Evolutionary conservation across 306 rosid species (phyloP), one percentile per base, ranked within the genome.

Genomic region (Heteromeles arbutifolia): DNA sequence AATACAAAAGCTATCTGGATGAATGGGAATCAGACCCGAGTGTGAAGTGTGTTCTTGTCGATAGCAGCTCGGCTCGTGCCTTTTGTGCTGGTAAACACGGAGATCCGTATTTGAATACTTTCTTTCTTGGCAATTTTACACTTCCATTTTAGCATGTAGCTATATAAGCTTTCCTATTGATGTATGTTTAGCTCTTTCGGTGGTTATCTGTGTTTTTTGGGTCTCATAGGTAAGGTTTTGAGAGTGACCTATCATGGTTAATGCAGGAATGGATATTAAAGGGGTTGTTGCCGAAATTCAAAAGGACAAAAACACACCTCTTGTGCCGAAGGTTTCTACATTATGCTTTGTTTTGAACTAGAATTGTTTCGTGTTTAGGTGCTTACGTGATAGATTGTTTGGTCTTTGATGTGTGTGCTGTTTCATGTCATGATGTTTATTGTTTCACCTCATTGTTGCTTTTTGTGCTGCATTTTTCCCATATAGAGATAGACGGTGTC

Each of bases 261-360:
- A 83, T 95, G 98, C 97, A 90, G 99, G 99, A 83, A 95, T 92
- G 98, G 99, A 95, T 92, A 92, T 92, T 88, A 95, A 95, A 90
- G 98, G 99, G 88, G 97, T 95, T 89, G 99, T 88, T 74, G 98
- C 99, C 69, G 99, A 95, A 87, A 92, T 95, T 74, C 97, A 79
- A 81, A 90, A 87, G 96, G 97, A 96, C 90, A 88, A 84, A 87
- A 84, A 68, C 90, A 96, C 99, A 53, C 88, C 97, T 90, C 97
- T 96, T 83, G 98, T 96, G 84, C 93, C 56, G 44, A 95, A 90
- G 99, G 99, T 95, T 83, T 84, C 76, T 79, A 65, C 82, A 84
- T 72, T 53, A 69, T 56, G 78, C 82, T 85, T 48, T 84, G 78
- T 70, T 82, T 84, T 77, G 76, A 45, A n/a, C 68, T 80, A 80